Base-by-base conservation (phyloP, 129 eudicot species). In the Chrysanthemum makinoi region DNA sequence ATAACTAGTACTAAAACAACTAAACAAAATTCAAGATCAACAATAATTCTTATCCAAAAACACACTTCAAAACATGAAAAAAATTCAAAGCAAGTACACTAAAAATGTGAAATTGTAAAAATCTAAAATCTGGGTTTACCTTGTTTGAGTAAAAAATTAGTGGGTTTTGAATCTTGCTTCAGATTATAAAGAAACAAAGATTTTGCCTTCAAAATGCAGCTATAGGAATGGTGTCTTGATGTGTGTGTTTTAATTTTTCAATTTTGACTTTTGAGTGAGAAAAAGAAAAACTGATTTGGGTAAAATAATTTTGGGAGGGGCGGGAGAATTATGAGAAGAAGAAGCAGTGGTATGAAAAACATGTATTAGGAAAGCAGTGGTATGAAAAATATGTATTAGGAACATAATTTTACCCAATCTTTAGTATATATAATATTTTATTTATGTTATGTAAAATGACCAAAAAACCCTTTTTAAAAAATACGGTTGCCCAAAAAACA, bases 201-300 rank as follows among this genome's bases (percentile, higher is more conserved):
- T 63, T 70, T 19, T 54, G 39, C 33, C 75, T 70, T 77, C 51
- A 64, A 63, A 50, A 77, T 77, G 66, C 28, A 43, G 53, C 14
- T 70, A 77, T 70, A 64, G 64, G 64, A 77, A 77, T 64, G 77
- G 72, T 15, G 77, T 63, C 77, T 70, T 71, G 81, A 55, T 66
- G 66, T 62, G 57, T 60, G 80, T 59, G 69, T 77, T 71, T 22
- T 22, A 20, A 20, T 20, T 20, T 20, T 20, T 20, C 20, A 20
- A 20, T 20, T 20, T 20, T 20, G 20, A 20, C 20, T 20, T 20
- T 20, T 20, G 20, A 20, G 20, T 20, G 20, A 20, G 20, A 20
- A 20, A 20, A 20, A 20, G 20, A 1, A 20, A 20, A 20, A 20
- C 20, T 20, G 20, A 20, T 20, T 20, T 20, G 20, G 20, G 20